Conservation (phyloP, 176 grass and related monocot species). For the Aegilops bicornis region DNA sequence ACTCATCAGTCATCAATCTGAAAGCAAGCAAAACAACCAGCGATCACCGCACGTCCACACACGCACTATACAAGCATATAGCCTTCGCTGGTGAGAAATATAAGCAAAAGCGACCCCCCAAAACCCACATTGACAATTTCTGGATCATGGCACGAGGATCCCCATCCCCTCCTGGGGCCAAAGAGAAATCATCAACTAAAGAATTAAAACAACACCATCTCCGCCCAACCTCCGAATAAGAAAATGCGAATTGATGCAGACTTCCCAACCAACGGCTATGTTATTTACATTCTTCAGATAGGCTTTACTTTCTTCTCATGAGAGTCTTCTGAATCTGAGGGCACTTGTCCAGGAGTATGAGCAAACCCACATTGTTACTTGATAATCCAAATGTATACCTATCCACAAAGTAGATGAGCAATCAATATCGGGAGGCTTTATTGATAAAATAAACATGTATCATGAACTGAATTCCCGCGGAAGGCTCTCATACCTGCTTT, state of each 20-base stretch:
- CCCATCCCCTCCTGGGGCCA: not conserved
- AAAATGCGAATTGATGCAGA: conserved; percentile 26
- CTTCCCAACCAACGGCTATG: conserved; percentile 43
- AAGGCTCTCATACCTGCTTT: conserved; percentile 49
- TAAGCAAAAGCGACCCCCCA: conserved; percentile 24
- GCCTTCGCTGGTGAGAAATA: conserved; percentile 39
- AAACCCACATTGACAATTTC: conserved; percentile 29
- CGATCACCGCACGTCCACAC: conserved; percentile 14
- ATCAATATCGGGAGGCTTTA: conserved; percentile 29
- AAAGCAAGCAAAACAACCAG: conserved; percentile 17
- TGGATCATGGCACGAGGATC: conserved; percentile 24
- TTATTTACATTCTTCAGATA: conserved; percentile 47
- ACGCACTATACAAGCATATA: conserved; percentile 41
- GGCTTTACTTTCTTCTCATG: conserved; percentile 31
- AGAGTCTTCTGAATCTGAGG: conserved; percentile 57
- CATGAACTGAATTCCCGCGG: conserved; percentile 5
- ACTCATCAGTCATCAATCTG: conserved; percentile 30
- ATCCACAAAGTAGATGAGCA: conserved; percentile 31
- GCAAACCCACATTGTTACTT: conserved; percentile 71
- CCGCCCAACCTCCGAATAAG: conserved; percentile 29
- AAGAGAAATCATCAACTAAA: conserved; percentile 33
- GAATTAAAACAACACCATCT: conserved; percentile 43
- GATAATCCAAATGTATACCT: conserved; percentile 85
- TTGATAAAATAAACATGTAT: conserved; percentile 3
- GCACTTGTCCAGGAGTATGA: conserved; percentile 79